phyloP scores from a whole-genome alignment of 2,329 filamentous ascomycete species.

The Fusarium verticillioides region DNA sequence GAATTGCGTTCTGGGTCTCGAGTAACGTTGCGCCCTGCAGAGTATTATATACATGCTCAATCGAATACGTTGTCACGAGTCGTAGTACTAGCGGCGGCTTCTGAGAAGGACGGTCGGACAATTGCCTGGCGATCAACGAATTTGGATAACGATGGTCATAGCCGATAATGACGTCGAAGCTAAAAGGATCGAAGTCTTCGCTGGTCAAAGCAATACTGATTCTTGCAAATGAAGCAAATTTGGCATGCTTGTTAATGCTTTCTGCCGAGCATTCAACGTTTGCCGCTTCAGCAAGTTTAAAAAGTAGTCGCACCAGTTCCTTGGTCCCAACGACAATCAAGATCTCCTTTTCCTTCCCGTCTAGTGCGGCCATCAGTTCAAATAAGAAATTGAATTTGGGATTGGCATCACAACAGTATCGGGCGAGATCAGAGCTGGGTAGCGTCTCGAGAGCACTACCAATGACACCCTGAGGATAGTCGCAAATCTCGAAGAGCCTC shows the following conservation, averaged over 20 bases:
- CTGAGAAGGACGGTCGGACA: slow-evolving; percentile 25
- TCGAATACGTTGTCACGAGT: slow-evolving; percentile 62
- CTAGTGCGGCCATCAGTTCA: slow-evolving; percentile 59
- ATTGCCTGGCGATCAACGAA: slow-evolving; percentile 46
- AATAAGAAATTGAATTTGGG: slow-evolving; percentile 70
- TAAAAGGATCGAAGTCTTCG: slow-evolving; percentile 51
- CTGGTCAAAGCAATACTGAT: slow-evolving; percentile 58
- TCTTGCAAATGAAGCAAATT: slow-evolving; percentile 51
- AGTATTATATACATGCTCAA: slow-evolving; percentile 66
- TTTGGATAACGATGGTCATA: slow-evolving; percentile 63
- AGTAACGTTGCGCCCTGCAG: slow-evolving; percentile 49
- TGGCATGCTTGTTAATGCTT: slow-evolving; percentile 44
- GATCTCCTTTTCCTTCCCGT: slow-evolving; percentile 57
- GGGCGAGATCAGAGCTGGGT: slow-evolving; percentile 57
- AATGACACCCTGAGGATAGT: slow-evolving; percentile 64
- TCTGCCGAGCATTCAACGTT: slow-evolving; percentile 51
- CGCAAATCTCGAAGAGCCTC: slow-evolving; percentile 64
- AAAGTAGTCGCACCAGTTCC: slow-evolving; percentile 63
- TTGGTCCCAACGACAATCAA: slow-evolving; percentile 65
- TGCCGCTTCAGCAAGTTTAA: slow-evolving; percentile 58
- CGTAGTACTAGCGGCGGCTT: slow-evolving; percentile 59
- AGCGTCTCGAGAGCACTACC: slow-evolving; percentile 55
- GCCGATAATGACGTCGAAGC: slow-evolving; percentile 63
- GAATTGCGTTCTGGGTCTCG: slow-evolving; percentile 60
- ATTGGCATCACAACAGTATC: slow-evolving; percentile 66